Conservation (phyloP, 768 basidiomycete species). For the Omphalotus guepiniiformis region DNA sequence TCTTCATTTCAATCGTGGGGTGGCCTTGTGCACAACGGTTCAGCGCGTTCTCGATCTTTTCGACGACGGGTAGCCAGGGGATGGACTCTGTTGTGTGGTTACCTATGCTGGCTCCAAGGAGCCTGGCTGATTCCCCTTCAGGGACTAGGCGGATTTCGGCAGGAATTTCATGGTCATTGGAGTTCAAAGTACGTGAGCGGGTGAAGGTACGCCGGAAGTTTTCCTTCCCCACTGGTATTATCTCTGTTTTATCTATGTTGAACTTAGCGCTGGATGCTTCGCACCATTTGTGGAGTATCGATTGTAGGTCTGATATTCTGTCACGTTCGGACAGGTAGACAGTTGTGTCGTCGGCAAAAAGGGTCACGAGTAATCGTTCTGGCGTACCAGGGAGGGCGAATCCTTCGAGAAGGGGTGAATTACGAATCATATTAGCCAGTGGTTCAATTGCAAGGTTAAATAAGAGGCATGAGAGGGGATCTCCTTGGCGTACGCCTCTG, state of each 20-base stretch:
- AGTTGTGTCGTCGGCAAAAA: conserved; percentile 26
- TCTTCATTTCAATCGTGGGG: conserved; percentile 6
- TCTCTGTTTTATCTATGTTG: conserved; percentile 18
- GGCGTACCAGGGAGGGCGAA: conserved; percentile 12
- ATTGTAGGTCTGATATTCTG: conserved; percentile 1
- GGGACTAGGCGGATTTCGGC: background rate
- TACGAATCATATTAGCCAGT: conserved; percentile 20
- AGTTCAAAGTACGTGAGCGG: background rate
- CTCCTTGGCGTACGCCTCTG: conserved; percentile 25
- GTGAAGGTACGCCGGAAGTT: background rate
- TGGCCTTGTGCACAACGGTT: background rate
- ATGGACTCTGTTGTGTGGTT: background rate
- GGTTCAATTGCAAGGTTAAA: conserved; percentile 19
- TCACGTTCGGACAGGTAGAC: conserved; percentile 14
- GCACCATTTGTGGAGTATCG: conserved; percentile 13
- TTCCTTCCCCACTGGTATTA: conserved; percentile 18
- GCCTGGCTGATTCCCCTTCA: conserved; percentile 1
- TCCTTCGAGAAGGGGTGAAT: conserved; percentile 13
- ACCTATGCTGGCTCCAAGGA: conserved; percentile 8
- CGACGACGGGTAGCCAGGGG: conserved; percentile 3
- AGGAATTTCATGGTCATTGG: background rate
- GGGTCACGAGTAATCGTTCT: conserved; percentile 10
- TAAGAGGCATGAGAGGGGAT: conserved; percentile 24
- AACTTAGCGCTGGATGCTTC: conserved; percentile 12
- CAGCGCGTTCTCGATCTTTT: conserved; percentile 1